Evolutionary conservation across 805 yeast genomes (phyloP).

Genomic region (Lipomyces japonicus): DNA sequence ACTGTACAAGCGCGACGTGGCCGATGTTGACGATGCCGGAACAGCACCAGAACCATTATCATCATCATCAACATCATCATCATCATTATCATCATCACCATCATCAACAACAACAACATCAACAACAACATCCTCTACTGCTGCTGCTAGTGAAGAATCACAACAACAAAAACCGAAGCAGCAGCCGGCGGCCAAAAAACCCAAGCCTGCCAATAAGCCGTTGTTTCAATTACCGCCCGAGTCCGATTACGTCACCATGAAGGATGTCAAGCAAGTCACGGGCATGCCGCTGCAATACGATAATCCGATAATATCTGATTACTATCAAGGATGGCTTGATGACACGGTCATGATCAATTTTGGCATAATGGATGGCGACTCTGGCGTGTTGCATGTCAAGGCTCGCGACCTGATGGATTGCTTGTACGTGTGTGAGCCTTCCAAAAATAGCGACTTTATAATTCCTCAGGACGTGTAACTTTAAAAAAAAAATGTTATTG

Average conservation of each 20-base stretch:
- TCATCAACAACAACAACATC: too few species aligned
- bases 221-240: not conserved
- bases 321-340: slow-evolving; percentile 25
- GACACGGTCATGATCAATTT: slow-evolving; percentile 19
- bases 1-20: not conserved
- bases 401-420: slow-evolving; percentile 21
- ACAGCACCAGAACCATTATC: not conserved
- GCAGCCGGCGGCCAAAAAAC: too few species aligned
- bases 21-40: not conserved
- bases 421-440: not conserved
- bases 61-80: not conserved
- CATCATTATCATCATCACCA: too few species aligned
- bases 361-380: slow-evolving; percentile 15
- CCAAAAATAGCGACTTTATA: not conserved
- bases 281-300: slow-evolving; percentile 1
- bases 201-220: not conserved
- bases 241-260: not conserved
- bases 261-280: not conserved
- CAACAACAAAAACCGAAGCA: too few species aligned
- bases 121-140: too few species aligned
- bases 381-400: slow-evolving; percentile 12
- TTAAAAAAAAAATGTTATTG: too few species aligned
- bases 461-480: too few species aligned
- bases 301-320: slow-evolving; percentile 16
- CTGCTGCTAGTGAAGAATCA: too few species aligned